Conservation (phyloP, 164 flowering plant genomes). For the Buxus sempervirens region DNA sequence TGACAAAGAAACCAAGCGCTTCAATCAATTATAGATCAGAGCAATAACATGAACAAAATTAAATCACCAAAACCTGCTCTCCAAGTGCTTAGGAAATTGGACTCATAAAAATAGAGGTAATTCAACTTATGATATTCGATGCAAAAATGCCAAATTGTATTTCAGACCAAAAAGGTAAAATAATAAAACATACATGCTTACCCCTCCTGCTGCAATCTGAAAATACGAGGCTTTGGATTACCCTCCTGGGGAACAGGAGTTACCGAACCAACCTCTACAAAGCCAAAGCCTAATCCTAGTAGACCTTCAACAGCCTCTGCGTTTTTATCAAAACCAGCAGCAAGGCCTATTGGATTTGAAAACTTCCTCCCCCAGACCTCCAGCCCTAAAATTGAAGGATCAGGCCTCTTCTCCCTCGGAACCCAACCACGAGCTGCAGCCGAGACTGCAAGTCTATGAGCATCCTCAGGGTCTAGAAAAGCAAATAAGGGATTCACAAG, state of each 20-base stretch:
- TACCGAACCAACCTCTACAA: slow-evolving; percentile 97
- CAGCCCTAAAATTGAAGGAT: slow-evolving; percentile 63
- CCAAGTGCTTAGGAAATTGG: neutral
- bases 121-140: neutral
- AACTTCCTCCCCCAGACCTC: slow-evolving; percentile 96
- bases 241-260: slow-evolving; percentile 98
- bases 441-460: slow-evolving; percentile 74
- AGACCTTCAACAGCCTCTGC: slow-evolving; percentile 98
- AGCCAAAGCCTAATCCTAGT: slow-evolving; percentile 92
- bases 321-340: slow-evolving; percentile 99
- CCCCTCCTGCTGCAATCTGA: slow-evolving; percentile 84
- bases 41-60: neutral
- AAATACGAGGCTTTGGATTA: slow-evolving; percentile 92
- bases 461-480: slow-evolving; percentile 80
- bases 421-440: slow-evolving; percentile 98
- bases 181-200: slow-evolving; percentile 34
- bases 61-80: neutral
- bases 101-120: neutral
- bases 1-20: slow-evolving; percentile 36
- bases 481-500: slow-evolving; percentile 98
- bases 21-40: slow-evolving; percentile 3
- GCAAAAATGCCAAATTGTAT: too few species aligned
- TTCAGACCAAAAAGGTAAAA: slow-evolving; percentile 7
- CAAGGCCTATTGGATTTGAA: slow-evolving; percentile 94
- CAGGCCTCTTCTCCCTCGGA: slow-evolving; percentile 92